Base-by-base conservation (phyloP, 139 green algal species). In the Chlamydomonas schloesseri region DNA sequence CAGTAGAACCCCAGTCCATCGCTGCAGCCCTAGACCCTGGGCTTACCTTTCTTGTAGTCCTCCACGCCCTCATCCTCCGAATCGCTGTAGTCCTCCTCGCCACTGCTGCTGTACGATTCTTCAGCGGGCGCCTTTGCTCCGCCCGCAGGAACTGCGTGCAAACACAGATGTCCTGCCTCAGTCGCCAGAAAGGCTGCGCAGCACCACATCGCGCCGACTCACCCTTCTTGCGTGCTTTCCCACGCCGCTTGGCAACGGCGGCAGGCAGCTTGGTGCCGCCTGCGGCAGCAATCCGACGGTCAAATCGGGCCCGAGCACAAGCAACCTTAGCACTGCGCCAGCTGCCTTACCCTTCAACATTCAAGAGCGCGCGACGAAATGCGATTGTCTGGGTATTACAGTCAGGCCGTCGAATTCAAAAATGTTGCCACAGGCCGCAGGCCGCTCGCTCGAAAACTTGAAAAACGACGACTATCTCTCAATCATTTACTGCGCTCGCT, bases 51-150 rank as follows among this genome's bases (percentile, higher is more conserved):
- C 75, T 90, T 92, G 81, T 92, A 92, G 58, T 87, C 89, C 37
- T 92, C 89, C 17, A 71, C 83, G 2, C 84, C 89, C 70, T 92
- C 89, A 46, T 89, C 81, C 10, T 92, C 89, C 20, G 85, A 90
- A 28, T 92, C 89, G 0, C 42, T 67, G 57, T 77, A 79, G 58
- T 89, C 71, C n/a, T 88, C 82, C 23, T 69, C 96, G 97, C 92
- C 98, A 96, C 50, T 67, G 78, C 78, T 75, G 31, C 31, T 18
- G 10, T 9, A 23, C 11, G 78, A 84, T 17, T 74, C 36, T 36
- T 84, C 78, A 21, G 58, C 8, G 10, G 58, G 58, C 1, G 75
- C 28, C 58, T 82, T 82, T 29, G 55, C 34, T 67, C 36, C 47
- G 46, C 8, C 47, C 23, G 10, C 73, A 68, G 73, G 47, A 68